A percentile compares a stretch with the other conserved stretches of the same genome.
Conservation (phyloP, 1,284 basidiomycete species). For the Amylostereum areolatum region DNA sequence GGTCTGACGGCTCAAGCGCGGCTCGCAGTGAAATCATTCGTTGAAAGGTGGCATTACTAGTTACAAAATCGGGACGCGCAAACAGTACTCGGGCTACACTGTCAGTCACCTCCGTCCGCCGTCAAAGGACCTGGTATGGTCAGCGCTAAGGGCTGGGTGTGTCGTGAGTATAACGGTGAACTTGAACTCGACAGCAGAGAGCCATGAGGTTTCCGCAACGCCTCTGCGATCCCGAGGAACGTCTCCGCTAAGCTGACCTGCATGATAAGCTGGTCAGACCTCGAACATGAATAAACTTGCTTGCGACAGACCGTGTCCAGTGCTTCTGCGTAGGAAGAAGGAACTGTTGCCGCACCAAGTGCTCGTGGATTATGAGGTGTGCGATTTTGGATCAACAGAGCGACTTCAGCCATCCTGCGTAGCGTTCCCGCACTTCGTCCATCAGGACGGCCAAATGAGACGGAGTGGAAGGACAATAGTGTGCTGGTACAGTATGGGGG, state of each 20-base stretch:
- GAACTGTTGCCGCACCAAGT: conserved; percentile 26
- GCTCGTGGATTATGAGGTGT: conserved; percentile 36
- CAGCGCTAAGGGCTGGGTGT: too few species aligned
- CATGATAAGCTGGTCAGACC: too few species aligned
- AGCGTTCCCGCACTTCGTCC: conserved; percentile 26
- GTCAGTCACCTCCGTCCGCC: too few species aligned
- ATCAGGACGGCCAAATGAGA: conserved; percentile 42
- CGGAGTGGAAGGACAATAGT: conserved; percentile 52
- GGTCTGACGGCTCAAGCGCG: too few species aligned
- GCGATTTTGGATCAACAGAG: conserved; percentile 39
- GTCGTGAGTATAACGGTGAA: too few species aligned
- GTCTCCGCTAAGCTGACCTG: conserved; percentile 54
- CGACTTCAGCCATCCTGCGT: conserved; percentile 48
- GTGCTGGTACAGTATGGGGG: conserved; percentile 30
- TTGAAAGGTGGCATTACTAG: too few species aligned
- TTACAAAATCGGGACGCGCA: too few species aligned
- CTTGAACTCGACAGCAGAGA: conserved; percentile 25
- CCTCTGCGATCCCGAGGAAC: conserved; percentile 56
- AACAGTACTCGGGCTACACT: too few species aligned
- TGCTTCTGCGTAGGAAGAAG: conserved; percentile 47
- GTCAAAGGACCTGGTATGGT: too few species aligned
- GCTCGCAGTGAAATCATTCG: too few species aligned
- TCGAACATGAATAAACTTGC: not conserved
- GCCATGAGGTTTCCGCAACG: conserved; percentile 50
- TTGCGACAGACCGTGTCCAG: conserved; percentile 44